Evolutionary conservation across 306 rosid species (phyloP).

Genomic region (Inga laurina): DNA sequence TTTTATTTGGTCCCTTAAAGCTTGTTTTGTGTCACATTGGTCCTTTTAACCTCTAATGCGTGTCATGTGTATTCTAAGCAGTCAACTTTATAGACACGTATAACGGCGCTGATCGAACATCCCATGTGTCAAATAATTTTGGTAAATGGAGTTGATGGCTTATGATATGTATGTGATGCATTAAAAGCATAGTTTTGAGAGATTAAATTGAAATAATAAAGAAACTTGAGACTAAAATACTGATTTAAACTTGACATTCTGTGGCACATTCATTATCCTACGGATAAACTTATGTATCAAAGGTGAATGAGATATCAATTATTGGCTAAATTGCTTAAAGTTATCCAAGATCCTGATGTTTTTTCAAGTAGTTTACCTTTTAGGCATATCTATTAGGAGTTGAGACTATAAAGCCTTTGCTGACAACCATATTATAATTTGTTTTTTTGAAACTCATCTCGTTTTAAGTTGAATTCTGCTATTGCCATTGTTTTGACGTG

Average conservation of each 20-base stretch:
- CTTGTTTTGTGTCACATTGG: background rate
- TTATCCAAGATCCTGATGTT: background rate
- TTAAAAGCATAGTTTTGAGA: background rate
- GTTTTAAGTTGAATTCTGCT: background rate
- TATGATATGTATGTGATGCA: background rate
- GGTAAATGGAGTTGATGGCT: background rate
- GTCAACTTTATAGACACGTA: background rate
- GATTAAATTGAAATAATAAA: background rate
- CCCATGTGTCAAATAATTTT: background rate
- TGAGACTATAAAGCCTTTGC: background rate
- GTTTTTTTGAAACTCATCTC: background rate
- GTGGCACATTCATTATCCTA: background rate
- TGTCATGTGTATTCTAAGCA: background rate
- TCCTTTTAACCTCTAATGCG: background rate
- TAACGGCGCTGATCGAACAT: background rate
- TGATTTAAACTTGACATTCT: background rate
- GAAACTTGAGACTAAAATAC: background rate
- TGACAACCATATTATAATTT: conserved; percentile 18
- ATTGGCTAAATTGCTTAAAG: background rate
- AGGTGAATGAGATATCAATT: background rate
- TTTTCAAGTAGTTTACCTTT: background rate
- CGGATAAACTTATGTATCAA: background rate
- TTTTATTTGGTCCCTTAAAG: background rate
- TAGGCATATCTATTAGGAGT: background rate
- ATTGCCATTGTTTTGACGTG: background rate